phyloP scores from a whole-genome alignment of 768 basidiomycete genomes.

The Galerina marginata region DNA sequence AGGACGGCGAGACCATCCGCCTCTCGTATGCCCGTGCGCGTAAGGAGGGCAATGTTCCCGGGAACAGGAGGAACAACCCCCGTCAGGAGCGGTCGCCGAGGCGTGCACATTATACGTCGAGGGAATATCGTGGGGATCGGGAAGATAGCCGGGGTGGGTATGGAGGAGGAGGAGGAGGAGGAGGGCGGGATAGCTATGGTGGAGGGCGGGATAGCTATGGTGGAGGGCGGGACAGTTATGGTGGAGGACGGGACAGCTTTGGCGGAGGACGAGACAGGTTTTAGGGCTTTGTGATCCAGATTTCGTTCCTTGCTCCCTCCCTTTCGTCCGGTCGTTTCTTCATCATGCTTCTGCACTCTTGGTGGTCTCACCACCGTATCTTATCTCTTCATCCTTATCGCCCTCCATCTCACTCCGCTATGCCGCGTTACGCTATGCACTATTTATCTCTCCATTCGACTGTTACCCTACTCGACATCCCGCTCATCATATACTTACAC shows the following conservation, averaged over 20 bases:
- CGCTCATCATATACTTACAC: constrained; percentile 5
- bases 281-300: background rate
- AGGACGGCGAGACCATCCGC: constrained; percentile 40
- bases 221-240: too few relatives aligned
- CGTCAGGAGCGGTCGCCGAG: background rate
- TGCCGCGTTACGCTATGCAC: background rate
- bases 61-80: background rate
- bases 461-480: background rate
- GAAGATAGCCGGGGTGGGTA: background rate
- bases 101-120: background rate
- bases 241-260: too few relatives aligned
- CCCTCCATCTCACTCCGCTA: background rate
- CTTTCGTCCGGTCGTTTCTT: background rate
- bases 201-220: too few relatives aligned
- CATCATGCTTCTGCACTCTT: too few relatives aligned
- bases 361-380: background rate
- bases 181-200: too few relatives aligned
- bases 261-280: background rate
- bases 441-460: constrained; percentile 4
- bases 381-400: background rate
- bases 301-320: background rate
- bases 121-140: background rate
- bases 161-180: background rate
- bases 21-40: constrained; percentile 45
- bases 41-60: background rate